Conservation (phyloP, 2,329 filamentous ascomycete genomes). For the Claviceps africana region DNA sequence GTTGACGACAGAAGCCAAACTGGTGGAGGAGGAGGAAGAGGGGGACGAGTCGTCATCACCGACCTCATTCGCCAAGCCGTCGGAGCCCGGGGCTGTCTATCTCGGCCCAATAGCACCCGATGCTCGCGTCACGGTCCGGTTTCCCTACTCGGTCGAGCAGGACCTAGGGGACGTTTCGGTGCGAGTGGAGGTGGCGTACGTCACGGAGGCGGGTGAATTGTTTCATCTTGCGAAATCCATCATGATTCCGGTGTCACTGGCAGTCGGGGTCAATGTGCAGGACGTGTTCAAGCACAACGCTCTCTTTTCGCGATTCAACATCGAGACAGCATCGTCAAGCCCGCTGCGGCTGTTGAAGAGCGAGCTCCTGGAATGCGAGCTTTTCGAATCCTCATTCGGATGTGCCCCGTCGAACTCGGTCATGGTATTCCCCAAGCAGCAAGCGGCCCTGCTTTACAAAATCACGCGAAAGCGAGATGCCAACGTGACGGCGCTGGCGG, state of each 20-base stretch:
- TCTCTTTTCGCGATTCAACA: conserved; percentile 80
- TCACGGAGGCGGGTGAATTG: conserved; percentile 44
- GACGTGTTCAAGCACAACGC: conserved; percentile 78
- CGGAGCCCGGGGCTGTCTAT: conserved; percentile 39
- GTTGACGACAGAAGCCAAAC: conserved; percentile 43
- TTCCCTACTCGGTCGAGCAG: conserved; percentile 77
- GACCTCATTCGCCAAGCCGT: conserved; percentile 32
- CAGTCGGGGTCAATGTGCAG: conserved; percentile 89
- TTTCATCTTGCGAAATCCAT: conserved; percentile 32
- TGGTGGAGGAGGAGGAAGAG: conserved; percentile 20
- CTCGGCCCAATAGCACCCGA: conserved; percentile 33
- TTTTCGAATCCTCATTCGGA: conserved; percentile 52
- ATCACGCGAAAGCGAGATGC: conserved; percentile 43
- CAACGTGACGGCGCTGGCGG: conserved; percentile 17
- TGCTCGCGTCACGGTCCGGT: conserved; percentile 41
- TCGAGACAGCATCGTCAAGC: conserved; percentile 63
- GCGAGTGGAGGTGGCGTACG: conserved; percentile 63
- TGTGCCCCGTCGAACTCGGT: conserved; percentile 37
- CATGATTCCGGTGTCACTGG: conserved; percentile 58
- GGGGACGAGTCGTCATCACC: conserved; percentile 22
- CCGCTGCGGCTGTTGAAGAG: conserved; percentile 64
- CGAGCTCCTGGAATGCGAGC: conserved; percentile 53
- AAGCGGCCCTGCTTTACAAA: conserved; percentile 68
- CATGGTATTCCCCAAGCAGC: conserved; percentile 66
- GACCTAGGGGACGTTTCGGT: conserved; percentile 57